Base-by-base conservation (phyloP, 2,329 filamentous ascomycete species). In the Aspergillus amoenus region DNA sequence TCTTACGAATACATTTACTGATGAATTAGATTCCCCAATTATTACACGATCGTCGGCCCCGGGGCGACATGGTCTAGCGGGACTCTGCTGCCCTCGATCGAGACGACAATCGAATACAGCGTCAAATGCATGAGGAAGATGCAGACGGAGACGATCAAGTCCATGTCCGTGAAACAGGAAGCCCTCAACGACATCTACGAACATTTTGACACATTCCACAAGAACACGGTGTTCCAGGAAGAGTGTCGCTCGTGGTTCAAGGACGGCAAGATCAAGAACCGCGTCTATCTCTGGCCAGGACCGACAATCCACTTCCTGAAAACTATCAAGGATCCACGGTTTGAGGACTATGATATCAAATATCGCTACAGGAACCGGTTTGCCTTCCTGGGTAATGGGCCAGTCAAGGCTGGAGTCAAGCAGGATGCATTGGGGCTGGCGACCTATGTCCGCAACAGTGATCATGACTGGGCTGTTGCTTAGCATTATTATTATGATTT, bases 1-100 rank as follows among this genome's bases (percentile, higher is more conserved):
- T 18, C 18, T 18, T 18, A 18, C 18, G 18, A 4, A 21, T 21
- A 21, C 4, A 4, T 21, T 21, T 39, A n/a, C 21, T 18, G 17
- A 39, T 32, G 32, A 32, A 3, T 15, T 51, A 59, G 76, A 4
- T 79, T 80, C 62, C 79, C 79, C 15, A 81, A 81, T 59, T 80
- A 73, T 56, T 75, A 70, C 51, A 72, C 69, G 21, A 68, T 70
- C 43, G 66, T 72, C 17, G 65, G 64, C 9, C 65, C 65, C 22
- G 63, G 68, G 51, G 74, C 72, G 2, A 72, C 73, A 12, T 68
- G 73, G 18, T 76, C 76, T 1, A 79, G 76, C 4, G 79, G 75
- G 73, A 48, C 60, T 2, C 17, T 58, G n/a, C 30, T 62, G 9
- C 44, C 74, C 70, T 52, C 44, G 24, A 77, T 74, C 39, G 78